Percentiles rank a stretch among this genome's conserved stretches.
phyloP scores from a whole-genome alignment of 352 stramenopile species.

The Globisporangium solare region DNA sequence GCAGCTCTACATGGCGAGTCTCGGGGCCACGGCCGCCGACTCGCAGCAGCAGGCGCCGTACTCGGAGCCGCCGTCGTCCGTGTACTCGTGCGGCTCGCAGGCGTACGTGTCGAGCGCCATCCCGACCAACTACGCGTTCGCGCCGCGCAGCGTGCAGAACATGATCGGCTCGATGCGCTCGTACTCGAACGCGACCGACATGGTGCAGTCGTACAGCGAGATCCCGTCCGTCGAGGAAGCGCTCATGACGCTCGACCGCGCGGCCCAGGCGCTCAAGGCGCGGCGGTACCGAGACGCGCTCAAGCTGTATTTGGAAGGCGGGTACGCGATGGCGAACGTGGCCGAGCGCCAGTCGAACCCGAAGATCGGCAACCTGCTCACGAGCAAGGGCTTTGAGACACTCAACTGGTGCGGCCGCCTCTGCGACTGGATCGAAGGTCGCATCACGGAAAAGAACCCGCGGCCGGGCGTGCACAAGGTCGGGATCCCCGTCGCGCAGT shows the following conservation, averaged over 20 bases:
- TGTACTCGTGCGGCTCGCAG: slow-evolving; percentile 72
- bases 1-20: slow-evolving; percentile 10
- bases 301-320: slow-evolving; percentile 79
- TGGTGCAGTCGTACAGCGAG: slow-evolving; percentile 71
- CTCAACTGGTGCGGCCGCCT: slow-evolving; percentile 81
- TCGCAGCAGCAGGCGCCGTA: slow-evolving; percentile 11
- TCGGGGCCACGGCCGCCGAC: slow-evolving; percentile 7
- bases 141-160: slow-evolving; percentile 51
- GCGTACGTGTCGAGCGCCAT: slow-evolving; percentile 77
- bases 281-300: slow-evolving; percentile 73
- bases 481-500: slow-evolving; percentile 56
- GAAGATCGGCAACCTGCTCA: slow-evolving; percentile 85
- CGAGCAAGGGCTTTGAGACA: slow-evolving; percentile 81
- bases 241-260: slow-evolving; percentile 66
- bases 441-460: slow-evolving; percentile 67
- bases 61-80: slow-evolving; percentile 51
- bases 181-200: slow-evolving; percentile 66
- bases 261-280: slow-evolving; percentile 46
- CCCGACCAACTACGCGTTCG: slow-evolving; percentile 55
- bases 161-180: slow-evolving; percentile 78
- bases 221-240: slow-evolving; percentile 79
- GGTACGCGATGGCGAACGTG: slow-evolving; percentile 81
- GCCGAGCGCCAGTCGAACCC: slow-evolving; percentile 71
- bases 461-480: slow-evolving; percentile 78
- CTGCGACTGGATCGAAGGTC: slow-evolving; percentile 83